Percentiles rank a stretch among this genome's conserved stretches.
Conservation (phyloP, 2,329 filamentous ascomycete species). For the Ceratocystis ficicola region DNA sequence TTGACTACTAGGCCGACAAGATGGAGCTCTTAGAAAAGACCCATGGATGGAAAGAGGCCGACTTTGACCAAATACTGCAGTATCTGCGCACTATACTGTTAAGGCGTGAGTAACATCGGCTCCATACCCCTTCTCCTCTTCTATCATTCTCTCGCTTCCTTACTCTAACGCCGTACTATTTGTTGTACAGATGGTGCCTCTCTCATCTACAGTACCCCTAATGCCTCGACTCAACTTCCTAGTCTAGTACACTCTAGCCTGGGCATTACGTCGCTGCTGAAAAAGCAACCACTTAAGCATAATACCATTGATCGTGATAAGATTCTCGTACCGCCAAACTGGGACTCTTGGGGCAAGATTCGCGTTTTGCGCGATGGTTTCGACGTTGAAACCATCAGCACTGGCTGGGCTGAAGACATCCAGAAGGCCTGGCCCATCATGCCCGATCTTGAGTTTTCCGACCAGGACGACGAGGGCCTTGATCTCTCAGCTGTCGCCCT, state of each 20-base stretch:
- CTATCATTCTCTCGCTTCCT: conserved; percentile 22
- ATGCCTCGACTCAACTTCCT: conserved; percentile 62
- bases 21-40: conserved; percentile 85
- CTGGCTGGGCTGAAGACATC: conserved; percentile 76
- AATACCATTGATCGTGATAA: conserved; percentile 91
- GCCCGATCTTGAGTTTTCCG: conserved; percentile 23
- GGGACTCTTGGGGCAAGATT: conserved; percentile 98
- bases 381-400: conserved; percentile 74
- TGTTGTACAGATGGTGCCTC: conserved; percentile 59
- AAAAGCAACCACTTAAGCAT: conserved; percentile 66
- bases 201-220: conserved; percentile 72
- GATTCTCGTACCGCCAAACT: conserved; percentile 88
- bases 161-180: background rate
- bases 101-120: conserved; percentile 54
- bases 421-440: conserved; percentile 41
- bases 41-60: conserved; percentile 85
- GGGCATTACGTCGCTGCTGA: conserved; percentile 71
- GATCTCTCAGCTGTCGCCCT: conserved; percentile 20
- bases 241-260: conserved; percentile 74
- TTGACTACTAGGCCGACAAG: conserved; percentile 54
- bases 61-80: conserved; percentile 92
- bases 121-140: background rate
- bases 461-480: conserved; percentile 19
- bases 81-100: conserved; percentile 81
- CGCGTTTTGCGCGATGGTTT: conserved; percentile 82